Evolutionary conservation across 2,329 filamentous ascomycete genomes (phyloP).

Genomic region (Nigrograna mackinnonii): DNA sequence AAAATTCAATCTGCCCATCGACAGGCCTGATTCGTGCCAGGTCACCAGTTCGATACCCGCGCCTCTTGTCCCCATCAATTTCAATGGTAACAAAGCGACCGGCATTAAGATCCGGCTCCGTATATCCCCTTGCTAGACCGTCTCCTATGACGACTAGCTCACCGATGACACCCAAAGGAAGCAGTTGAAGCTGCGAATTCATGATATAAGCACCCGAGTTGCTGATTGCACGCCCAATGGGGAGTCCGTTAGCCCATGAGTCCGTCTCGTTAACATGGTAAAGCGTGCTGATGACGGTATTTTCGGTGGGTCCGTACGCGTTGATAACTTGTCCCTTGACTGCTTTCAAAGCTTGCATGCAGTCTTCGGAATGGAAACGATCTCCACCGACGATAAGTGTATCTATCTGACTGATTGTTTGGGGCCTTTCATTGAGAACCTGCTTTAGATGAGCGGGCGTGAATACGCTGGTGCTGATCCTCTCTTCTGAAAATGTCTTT

Average conservation of each 20-base stretch:
- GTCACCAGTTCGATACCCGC: too few species aligned
- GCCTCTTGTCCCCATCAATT: too few species aligned
- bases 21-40: slow-evolving; percentile 13
- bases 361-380: neutral
- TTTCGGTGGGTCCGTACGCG: slow-evolving; percentile 5
- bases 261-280: neutral
- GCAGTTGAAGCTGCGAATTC: neutral
- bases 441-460: neutral
- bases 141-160: neutral
- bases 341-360: slow-evolving; percentile 15
- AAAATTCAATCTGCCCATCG: slow-evolving; percentile 15
- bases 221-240: slow-evolving; percentile 1
- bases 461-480: neutral
- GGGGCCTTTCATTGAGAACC: neutral
- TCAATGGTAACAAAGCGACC: too few species aligned
- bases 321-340: neutral
- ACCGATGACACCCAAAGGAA: neutral
- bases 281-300: neutral
- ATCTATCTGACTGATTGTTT: neutral
- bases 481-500: neutral
- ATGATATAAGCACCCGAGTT: slow-evolving; percentile 1
- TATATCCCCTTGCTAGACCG: neutral
- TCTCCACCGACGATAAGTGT: neutral
- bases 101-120: too few species aligned
- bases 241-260: neutral